Evolutionary conservation across 1,139 yeast species (phyloP).

Genomic region (Eremothecium coryli): DNA sequence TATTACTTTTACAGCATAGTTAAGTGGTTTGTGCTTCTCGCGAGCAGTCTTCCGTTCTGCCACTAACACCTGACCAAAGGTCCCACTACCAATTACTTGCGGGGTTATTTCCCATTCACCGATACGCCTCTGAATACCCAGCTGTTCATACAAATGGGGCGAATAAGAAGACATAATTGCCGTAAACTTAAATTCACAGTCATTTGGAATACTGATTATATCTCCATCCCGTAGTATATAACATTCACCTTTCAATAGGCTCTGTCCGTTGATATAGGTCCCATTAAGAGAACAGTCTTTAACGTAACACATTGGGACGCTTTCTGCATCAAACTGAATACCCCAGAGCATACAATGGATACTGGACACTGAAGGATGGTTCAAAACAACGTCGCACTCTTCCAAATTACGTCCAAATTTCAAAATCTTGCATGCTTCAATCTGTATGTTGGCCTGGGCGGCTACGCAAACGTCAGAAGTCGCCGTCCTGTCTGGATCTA

Average conservation of each 20-base stretch:
- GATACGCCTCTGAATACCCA: constrained; percentile 22
- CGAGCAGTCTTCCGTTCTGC: constrained; percentile 19
- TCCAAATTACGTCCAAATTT: constrained; percentile 31
- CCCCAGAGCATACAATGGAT: constrained; percentile 43
- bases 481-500: background rate
- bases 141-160: constrained; percentile 12
- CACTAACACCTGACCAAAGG: constrained; percentile 46
- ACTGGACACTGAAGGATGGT: constrained; percentile 35
- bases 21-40: constrained; percentile 14
- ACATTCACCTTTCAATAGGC: constrained; percentile 31
- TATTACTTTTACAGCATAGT: constrained; percentile 47
- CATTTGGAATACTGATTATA: constrained; percentile 34
- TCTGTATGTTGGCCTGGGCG: constrained; percentile 11
- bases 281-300: constrained; percentile 51
- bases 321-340: constrained; percentile 41
- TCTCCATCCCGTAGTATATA: constrained; percentile 40
- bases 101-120: constrained; percentile 38
- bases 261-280: constrained; percentile 36
- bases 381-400: constrained; percentile 27
- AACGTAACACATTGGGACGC: constrained; percentile 43
- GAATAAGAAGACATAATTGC: constrained; percentile 13
- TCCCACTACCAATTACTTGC: constrained; percentile 47
- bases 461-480: constrained; percentile 5
- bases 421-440: constrained; percentile 19
- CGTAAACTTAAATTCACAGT: constrained; percentile 25